Percentiles rank a stretch among this genome's conserved stretches.
These are phyloP conservation scores for Geranium brycei DNA, from an alignment of 345 rosid species.

Conservation along the genomic window DNA sequence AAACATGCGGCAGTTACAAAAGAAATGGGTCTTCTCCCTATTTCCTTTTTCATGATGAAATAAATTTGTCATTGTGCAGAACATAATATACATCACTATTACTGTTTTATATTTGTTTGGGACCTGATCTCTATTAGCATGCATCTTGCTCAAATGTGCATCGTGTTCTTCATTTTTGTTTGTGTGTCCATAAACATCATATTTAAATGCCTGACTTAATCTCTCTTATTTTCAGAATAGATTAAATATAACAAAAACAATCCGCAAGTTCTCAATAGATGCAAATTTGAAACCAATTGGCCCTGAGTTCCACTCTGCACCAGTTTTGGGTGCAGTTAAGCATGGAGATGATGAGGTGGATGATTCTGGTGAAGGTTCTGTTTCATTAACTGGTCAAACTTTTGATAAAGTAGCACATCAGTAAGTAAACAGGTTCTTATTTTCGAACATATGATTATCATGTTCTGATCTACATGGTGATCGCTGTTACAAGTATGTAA, in stretches of 20 bases:
- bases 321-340: constrained; percentile 38
- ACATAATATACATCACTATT: neutral
- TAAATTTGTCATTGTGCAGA: neutral
- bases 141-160: neutral
- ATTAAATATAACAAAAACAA: constrained; percentile 87
- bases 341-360: constrained; percentile 76
- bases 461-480: neutral
- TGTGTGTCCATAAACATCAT: too few relatives aligned
- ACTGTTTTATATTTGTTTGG: too few relatives aligned
- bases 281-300: constrained; percentile 67
- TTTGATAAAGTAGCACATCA: constrained; percentile 61
- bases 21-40: neutral
- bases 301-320: constrained; percentile 69
- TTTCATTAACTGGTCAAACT: constrained; percentile 37
- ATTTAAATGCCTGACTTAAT: constrained; percentile 14
- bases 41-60: neutral
- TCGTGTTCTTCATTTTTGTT: neutral
- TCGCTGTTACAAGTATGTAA: neutral
- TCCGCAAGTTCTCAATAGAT: constrained; percentile 85
- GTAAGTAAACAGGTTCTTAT: constrained; percentile 36
- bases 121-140: neutral
- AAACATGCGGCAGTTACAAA: too few relatives aligned
- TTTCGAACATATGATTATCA: neutral
- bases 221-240: constrained; percentile 63
- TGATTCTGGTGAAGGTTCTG: constrained; percentile 52